Base-by-base conservation (phyloP, 768 basidiomycete species). In the Boletus barrowsii region DNA sequence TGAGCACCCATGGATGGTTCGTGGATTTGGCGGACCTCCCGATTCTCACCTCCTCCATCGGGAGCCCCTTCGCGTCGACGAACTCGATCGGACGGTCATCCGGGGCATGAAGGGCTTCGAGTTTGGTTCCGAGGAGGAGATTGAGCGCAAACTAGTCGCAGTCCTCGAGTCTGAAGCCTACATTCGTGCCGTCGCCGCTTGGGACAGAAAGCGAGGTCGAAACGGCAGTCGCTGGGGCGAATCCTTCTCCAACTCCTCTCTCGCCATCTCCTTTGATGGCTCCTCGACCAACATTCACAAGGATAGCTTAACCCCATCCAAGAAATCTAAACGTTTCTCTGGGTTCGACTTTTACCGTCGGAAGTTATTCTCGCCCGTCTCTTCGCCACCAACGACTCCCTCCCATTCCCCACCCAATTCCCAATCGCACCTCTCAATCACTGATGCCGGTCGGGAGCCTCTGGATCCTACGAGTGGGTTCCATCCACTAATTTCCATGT, bases 31-130 rank as follows among this genome's bases (percentile, higher is more conserved):
- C 24, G 85, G 85, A 0, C 78, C 93, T 0, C 88, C 95, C 0
- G 87, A 90, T 47, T 75, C 89, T 1, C 92, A 97, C 71, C 81
- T 98, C 60, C 79, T 97, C 22, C 84, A 87, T 53, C 89, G 96
- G 10, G 90, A 93, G 62, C 96, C 97, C 1, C 80, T 98, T 9
- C 88, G 93, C 13, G 71, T 86, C 0, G 91, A 93, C 51, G 95
- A 98, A 49, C 79, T 99, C 47, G 94, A 98, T 69, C 81, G 79
- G 30, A 81, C 86, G 36, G 91, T 98, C 55, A 81, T 99, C 39
- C 81, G 80, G 33, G 87, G 87, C 47, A 98, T 98, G 97, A 85
- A 86, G 41, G 96, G 96, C 5, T 98, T 99, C 73, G 96, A 98
- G 65, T 98, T 99, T 61, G 97, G 97, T 15, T 76, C 87, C 0